phyloP scores from a whole-genome alignment of 2,329 filamentous ascomycete species.

The Fusarium coicis region DNA sequence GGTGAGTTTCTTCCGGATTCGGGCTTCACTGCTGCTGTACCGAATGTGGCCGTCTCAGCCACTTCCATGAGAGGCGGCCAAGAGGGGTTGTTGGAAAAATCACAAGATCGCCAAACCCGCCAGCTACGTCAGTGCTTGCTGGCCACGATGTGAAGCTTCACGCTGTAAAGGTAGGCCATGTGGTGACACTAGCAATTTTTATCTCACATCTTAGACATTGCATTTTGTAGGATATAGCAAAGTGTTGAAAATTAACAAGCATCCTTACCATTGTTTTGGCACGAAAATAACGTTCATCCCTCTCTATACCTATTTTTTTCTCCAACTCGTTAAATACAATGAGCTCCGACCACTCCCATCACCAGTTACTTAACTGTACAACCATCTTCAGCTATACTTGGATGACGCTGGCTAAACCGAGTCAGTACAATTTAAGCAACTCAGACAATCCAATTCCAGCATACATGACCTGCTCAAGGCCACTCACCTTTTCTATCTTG shows the following conservation, averaged over 20 bases:
- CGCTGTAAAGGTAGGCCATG: neutral
- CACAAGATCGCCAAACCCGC: neutral
- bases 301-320: neutral
- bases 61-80: too few species aligned
- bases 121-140: neutral
- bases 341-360: too few species aligned
- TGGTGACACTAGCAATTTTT: too few species aligned
- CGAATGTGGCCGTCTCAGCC: neutral
- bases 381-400: too few species aligned
- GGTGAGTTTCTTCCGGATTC: too few species aligned
- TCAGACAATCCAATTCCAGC: too few species aligned
- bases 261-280: neutral
- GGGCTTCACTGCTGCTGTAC: too few species aligned
- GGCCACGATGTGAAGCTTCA: fast-evolving
- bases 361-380: too few species aligned
- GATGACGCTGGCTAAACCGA: too few species aligned
- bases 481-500: neutral
- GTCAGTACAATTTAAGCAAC: neutral
- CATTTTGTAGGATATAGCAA: too few species aligned
- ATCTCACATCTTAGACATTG: fast-evolving
- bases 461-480: too few species aligned
- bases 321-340: fast-evolving
- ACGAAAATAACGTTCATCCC: fast-evolving
- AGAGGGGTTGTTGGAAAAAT: neutral
- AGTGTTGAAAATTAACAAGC: neutral